phyloP scores from a whole-genome alignment of 306 rosid species.

The Cucumis cinereus region DNA sequence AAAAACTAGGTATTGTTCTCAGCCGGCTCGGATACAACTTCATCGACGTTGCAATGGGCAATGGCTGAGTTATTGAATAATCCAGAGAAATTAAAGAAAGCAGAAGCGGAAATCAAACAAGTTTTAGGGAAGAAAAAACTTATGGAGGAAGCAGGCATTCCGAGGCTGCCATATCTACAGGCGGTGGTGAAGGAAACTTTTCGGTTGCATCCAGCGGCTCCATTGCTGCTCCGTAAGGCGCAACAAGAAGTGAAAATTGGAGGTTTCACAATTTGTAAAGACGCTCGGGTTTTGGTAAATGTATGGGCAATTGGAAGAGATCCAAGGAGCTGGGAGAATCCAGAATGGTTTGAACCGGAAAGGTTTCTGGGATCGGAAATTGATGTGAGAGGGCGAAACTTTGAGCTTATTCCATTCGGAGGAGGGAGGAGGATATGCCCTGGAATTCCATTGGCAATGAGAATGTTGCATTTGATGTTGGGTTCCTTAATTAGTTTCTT shows the following conservation, averaged over 20 bases:
- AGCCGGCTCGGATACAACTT: background rate
- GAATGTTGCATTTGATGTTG: background rate
- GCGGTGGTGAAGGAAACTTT: background rate
- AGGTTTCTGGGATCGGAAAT: background rate
- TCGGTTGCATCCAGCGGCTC: background rate
- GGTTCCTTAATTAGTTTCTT: background rate
- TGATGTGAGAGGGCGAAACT: background rate
- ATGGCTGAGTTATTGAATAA: background rate
- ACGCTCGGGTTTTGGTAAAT: background rate
- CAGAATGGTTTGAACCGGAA: background rate
- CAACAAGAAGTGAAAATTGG: background rate
- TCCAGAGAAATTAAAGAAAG: background rate
- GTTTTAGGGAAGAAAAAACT: background rate
- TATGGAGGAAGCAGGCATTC: background rate
- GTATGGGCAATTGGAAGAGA: constrained; percentile 1
- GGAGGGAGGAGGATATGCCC: constrained; percentile 6
- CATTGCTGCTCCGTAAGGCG: constrained; percentile 2
- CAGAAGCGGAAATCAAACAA: background rate
- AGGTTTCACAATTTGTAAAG: background rate
- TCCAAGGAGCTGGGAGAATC: background rate
- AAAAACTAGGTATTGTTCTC: background rate
- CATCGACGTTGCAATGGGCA: background rate
- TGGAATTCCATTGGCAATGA: constrained; percentile 5
- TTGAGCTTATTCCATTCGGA: background rate
- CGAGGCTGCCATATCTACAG: background rate